A percentile compares a stretch with the other conserved stretches of the same genome.
phyloP scores from a whole-genome alignment of 2,329 filamentous ascomycete species.

The Colletotrichum somersetense region DNA sequence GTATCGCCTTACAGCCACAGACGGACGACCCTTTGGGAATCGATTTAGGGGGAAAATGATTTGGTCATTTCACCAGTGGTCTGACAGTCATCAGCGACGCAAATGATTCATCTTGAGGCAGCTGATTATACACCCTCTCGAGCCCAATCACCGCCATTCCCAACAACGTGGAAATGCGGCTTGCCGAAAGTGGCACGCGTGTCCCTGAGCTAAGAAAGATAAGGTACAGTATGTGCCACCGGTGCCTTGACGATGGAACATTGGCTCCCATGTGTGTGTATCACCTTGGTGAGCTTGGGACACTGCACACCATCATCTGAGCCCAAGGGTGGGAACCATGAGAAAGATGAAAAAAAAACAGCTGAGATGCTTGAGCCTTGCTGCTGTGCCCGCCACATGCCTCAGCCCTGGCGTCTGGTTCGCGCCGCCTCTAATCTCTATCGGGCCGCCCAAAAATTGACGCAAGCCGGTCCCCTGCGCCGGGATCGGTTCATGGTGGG shows the following conservation, averaged over 20 bases:
- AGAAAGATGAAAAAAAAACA: not conserved
- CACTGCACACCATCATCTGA: not conserved
- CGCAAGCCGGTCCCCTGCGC: constrained; percentile 18
- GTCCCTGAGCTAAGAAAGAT: not conserved
- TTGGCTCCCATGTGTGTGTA: not conserved
- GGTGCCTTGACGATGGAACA: not conserved
- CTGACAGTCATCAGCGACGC: not conserved
- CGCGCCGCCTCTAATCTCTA: constrained; percentile 19
- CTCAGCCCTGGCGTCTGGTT: constrained; percentile 26
- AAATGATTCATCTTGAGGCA: not conserved
- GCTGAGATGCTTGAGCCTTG: not conserved
- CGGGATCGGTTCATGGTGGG: constrained; percentile 6
- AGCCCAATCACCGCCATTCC: not conserved
- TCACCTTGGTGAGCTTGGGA: not conserved
- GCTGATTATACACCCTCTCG: constrained; percentile 3
- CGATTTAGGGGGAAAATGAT: not conserved
- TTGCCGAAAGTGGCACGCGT: constrained; percentile 6
- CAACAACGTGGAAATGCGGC: not conserved
- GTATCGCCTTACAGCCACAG: not conserved
- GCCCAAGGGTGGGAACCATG: not conserved
- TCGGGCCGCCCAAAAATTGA: constrained; percentile 22
- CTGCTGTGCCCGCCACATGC: constrained; percentile 1
- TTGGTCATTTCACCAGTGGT: not conserved
- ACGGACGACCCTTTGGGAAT: not conserved
- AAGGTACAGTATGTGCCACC: not conserved